phyloP scores from a whole-genome alignment of 2,329 filamentous ascomycete genomes.

The Hypoxylon sp. region DNA sequence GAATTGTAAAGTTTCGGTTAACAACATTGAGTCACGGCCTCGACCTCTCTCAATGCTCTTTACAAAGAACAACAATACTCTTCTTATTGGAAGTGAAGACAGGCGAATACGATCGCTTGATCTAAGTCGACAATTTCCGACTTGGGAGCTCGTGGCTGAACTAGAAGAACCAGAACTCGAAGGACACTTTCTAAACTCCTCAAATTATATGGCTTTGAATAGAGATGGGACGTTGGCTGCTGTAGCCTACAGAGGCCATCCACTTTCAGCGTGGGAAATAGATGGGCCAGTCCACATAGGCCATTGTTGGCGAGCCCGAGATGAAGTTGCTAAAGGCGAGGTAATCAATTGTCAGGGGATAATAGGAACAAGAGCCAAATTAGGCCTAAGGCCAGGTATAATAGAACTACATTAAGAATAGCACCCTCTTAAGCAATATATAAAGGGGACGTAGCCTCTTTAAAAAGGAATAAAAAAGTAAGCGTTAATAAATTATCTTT shows the following conservation, averaged over 20 bases:
- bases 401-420: too few relatives aligned
- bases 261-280: constrained; percentile 53
- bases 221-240: constrained; percentile 50
- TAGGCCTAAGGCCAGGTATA: too few relatives aligned
- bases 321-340: constrained; percentile 43
- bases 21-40: constrained; percentile 45
- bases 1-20: constrained; percentile 43
- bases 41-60: constrained; percentile 50
- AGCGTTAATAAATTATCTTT: too few relatives aligned
- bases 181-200: constrained; percentile 49
- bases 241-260: constrained; percentile 52
- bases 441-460: too few relatives aligned
- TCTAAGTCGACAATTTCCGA: constrained; percentile 32
- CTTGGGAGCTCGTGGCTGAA: constrained; percentile 45
- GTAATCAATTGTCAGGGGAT: too few relatives aligned
- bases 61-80: constrained; percentile 29
- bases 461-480: too few relatives aligned
- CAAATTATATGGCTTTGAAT: constrained; percentile 51
- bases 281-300: constrained; percentile 48
- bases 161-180: constrained; percentile 48
- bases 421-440: too few relatives aligned
- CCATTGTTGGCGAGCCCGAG: constrained; percentile 49
- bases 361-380: too few relatives aligned
- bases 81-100: constrained; percentile 50
- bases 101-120: constrained; percentile 41